Conservation (phyloP, 2,329 filamentous ascomycete species). For the Seiridium cupressi region DNA sequence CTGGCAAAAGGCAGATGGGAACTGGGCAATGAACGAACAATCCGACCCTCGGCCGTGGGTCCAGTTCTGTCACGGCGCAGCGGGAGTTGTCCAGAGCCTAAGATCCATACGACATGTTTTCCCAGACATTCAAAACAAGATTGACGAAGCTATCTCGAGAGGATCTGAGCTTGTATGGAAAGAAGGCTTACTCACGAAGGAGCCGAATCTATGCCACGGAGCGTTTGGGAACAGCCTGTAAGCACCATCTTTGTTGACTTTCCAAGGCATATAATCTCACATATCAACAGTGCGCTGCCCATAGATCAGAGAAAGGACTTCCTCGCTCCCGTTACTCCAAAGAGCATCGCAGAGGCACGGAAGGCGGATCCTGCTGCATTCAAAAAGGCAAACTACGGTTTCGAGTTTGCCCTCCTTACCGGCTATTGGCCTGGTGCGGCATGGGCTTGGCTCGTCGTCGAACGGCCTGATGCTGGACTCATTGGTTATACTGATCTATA, state of each 20-base stretch:
- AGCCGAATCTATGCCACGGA: slow-evolving; percentile 5
- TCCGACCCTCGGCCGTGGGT: neutral
- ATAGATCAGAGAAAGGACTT: neutral
- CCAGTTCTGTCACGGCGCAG: slow-evolving; percentile 3
- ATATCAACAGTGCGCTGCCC: neutral
- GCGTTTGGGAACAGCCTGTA: neutral
- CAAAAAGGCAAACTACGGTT: slow-evolving; percentile 3
- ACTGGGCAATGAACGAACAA: slow-evolving; percentile 1
- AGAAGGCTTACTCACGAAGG: slow-evolving; percentile 1
- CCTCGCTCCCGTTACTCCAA: neutral
- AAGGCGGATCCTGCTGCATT: neutral
- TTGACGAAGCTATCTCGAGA: neutral
- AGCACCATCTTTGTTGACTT: neutral
- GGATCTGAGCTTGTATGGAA: neutral
- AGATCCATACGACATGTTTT: neutral
- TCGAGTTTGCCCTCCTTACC: neutral
- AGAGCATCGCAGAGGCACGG: neutral
- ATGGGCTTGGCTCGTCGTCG: neutral
- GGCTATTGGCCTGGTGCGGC: neutral
- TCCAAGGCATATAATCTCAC: neutral
- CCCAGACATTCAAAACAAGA: neutral
- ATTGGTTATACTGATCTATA: slow-evolving; percentile 2
- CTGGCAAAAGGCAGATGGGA: neutral
- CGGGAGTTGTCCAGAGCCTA: neutral
- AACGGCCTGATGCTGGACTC: neutral